Evolutionary conservation across 2,329 filamentous ascomycete species (phyloP).

Genomic region (Lachnellula willkommii): DNA sequence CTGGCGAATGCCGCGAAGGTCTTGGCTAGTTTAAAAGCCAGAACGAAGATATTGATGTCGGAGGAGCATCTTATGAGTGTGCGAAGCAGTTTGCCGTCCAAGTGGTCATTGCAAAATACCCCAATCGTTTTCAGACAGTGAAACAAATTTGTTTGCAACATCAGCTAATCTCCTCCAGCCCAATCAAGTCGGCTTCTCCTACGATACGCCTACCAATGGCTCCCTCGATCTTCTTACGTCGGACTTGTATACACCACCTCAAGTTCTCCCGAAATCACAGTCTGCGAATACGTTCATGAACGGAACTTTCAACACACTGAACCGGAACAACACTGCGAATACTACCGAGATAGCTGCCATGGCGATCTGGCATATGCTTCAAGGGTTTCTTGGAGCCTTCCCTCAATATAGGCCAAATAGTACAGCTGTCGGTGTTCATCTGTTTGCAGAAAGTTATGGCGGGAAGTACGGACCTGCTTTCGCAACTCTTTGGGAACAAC

Average conservation of each 20-base stretch:
- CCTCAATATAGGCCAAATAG: constrained; percentile 52
- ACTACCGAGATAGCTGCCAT: constrained; percentile 48
- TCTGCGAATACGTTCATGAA: constrained; percentile 43
- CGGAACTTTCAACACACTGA: constrained; percentile 59
- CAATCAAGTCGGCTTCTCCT: constrained; percentile 64
- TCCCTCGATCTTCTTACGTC: constrained; percentile 46
- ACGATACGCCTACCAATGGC: constrained; percentile 58
- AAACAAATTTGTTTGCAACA: background rate
- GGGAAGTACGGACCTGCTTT: constrained; percentile 66
- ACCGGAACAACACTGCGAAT: constrained; percentile 40
- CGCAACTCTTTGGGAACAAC: constrained; percentile 51
- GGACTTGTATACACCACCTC: constrained; percentile 37
- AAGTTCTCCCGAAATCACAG: constrained; percentile 27
- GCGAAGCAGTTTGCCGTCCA: background rate
- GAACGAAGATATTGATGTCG: background rate
- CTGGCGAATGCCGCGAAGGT: background rate
- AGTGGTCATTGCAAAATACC: background rate
- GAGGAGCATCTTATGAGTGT: background rate
- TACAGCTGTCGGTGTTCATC: constrained; percentile 49
- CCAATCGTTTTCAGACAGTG: background rate
- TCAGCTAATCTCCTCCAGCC: constrained; percentile 44
- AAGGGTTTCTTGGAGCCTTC: constrained; percentile 54
- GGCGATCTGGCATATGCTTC: constrained; percentile 54
- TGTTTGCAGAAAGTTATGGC: constrained; percentile 66
- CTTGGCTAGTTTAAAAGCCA: background rate